Percentiles rank a stretch among this genome's conserved stretches.
phyloP scores from a whole-genome alignment of 176 grass and related monocot genomes.

The Zea mays region Zm-B73-REFERENCE-NAM-5.0 NC_050103.1:10061501-10062000 shows the following conservation, averaged over 20 bases:
- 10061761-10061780: background rate
- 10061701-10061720: background rate
- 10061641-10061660: background rate
- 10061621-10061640: background rate
- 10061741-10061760: background rate
- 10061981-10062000: slow-evolving; percentile 30
- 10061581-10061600: background rate
- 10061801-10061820: background rate
- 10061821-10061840: background rate
- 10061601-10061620: too few species aligned
- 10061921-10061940: slow-evolving; percentile 25
- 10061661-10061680: too few species aligned
- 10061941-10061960: slow-evolving; percentile 2
- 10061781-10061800: background rate
- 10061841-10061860: background rate
- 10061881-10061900: background rate
- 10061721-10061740: background rate
- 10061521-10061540: too few species aligned
- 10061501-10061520: too few species aligned
- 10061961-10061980: slow-evolving; percentile 34
- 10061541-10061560: background rate
- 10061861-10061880: slow-evolving; percentile 10
- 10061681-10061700: too few species aligned
- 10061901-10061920: background rate
- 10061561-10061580: background rate